These are phyloP conservation scores for Hevea brasiliensis DNA, from an alignment of 345 rosid genomes.

Conservation along the genomic window DNA sequence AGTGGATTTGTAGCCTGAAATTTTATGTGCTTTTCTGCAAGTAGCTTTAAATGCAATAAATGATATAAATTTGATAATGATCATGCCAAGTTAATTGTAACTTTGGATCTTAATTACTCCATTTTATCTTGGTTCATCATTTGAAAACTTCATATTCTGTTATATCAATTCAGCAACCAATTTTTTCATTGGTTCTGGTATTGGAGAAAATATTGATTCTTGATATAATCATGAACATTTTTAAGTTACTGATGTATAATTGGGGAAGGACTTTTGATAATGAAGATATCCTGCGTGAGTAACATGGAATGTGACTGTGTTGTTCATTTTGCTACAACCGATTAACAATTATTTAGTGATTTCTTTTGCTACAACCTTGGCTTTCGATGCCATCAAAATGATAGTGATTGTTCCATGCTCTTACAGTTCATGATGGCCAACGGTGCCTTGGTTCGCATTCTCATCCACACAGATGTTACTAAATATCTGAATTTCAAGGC, in stretches of 20 bases:
- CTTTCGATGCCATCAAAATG: not conserved
- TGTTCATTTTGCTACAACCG: not conserved
- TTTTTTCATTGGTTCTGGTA: too few species aligned
- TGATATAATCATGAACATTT: too few species aligned
- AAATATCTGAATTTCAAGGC: constrained; percentile 89
- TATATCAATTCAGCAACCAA: too few species aligned
- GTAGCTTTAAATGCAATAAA: not conserved
- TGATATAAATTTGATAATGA: too few species aligned
- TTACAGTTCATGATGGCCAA: constrained; percentile 81
- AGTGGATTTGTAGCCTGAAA: not conserved
- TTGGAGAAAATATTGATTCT: too few species aligned
- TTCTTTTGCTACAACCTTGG: not conserved
- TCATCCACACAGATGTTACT: constrained; percentile 81
- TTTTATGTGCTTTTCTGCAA: not conserved
- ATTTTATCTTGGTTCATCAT: not conserved
- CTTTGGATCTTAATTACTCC: not conserved
- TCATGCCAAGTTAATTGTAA: not conserved
- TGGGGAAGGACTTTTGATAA: too few species aligned
- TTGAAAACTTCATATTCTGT: not conserved
- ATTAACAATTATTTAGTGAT: not conserved
- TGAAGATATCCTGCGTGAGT: not conserved
- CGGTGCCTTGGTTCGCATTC: constrained; percentile 68
- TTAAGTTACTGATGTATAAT: too few species aligned
- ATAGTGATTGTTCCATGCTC: not conserved
- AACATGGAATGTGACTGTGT: not conserved